A percentile compares a stretch with the other conserved stretches of the same genome.
Conservation (phyloP, 768 basidiomycete genomes). For the Leccinum imitatum region DNA sequence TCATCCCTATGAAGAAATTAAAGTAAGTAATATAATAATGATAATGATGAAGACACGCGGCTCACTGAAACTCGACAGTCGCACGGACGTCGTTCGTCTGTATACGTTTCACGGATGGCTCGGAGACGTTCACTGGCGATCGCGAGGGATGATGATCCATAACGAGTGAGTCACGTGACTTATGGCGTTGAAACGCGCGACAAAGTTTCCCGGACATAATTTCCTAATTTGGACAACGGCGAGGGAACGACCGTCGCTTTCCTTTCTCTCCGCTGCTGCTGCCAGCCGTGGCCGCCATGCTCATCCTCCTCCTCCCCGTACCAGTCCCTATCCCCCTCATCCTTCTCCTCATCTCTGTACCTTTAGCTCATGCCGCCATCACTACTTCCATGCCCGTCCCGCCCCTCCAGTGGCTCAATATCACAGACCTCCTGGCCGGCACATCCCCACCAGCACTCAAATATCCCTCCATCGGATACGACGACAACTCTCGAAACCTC, state of each 20-base stretch:
- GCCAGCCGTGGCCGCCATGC: not conserved
- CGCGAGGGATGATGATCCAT: slow-evolving; percentile 15
- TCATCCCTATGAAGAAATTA: not conserved
- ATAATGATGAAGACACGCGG: not conserved
- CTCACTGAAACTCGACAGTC: slow-evolving; percentile 28
- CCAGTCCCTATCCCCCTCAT: slow-evolving; percentile 6
- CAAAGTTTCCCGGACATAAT: not conserved
- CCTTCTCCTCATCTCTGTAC: slow-evolving; percentile 8
- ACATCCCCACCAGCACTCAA: slow-evolving; percentile 59
- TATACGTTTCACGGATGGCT: slow-evolving; percentile 35
- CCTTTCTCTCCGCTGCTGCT: slow-evolving; percentile 15
- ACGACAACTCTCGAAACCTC: slow-evolving; percentile 49
- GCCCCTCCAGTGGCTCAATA: slow-evolving; percentile 63
- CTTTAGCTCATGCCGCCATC: slow-evolving; percentile 31
- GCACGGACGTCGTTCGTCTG: slow-evolving; percentile 34
- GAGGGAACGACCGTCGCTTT: slow-evolving; percentile 13
- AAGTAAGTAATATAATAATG: not conserved
- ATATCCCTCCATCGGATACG: slow-evolving; percentile 67
- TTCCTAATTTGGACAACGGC: slow-evolving; percentile 12
- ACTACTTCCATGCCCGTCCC: slow-evolving; percentile 49
- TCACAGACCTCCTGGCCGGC: slow-evolving; percentile 56
- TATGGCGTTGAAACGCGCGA: not conserved
- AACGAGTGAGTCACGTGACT: not conserved
- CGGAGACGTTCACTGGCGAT: not conserved
- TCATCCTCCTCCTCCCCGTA: not conserved